Base-by-base conservation (phyloP, 176 grass and related monocot species). In the Oryza rufipogon region DNA sequence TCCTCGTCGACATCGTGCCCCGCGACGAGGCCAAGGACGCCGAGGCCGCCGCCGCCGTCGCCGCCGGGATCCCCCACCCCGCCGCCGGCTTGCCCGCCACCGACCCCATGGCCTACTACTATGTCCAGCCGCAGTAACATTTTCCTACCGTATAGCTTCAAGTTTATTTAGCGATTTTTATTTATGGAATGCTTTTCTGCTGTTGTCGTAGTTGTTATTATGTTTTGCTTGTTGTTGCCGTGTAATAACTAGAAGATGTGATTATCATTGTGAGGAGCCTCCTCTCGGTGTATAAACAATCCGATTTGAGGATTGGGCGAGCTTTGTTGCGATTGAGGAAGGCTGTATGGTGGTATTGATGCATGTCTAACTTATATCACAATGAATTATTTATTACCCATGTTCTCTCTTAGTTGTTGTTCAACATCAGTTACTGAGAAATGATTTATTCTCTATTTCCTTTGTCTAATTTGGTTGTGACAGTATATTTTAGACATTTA, bases 1-100 rank as follows among this genome's bases (percentile, higher is more conserved):
- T 98, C 89, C 91, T 98, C 72, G 91, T 98, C 6, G 96, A 98
- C 77, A 93, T 98, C 82, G 93, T 98, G 73, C 92, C 93, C 0
- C 79, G 92, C 34, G 95, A 97, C 68, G 95, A 97, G 49, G 92
- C 86, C 61, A 97, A 97, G 81, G 95, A 97, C 65, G 90, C 84
- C 32, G 88, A 93, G 74, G 84, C 86, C 0, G 83, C 86, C 20
- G 86, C 86, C 33, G 83, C 88, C 6, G 54, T 69, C 15, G 84
- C 76, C 61, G 71, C 85, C 0, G 83, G 86, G 34, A 91, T 92
- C 28, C 88, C 74, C 0, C 88, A 90, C 84, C 88, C 83, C 0
- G 79, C 74, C 1, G 66, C 88, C 4, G 84, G 84, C 30, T 83
- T 90, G 84, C 80, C 75, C 6, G 32, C 84, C 11, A 39, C 87